phyloP scores from a whole-genome alignment of 1,284 basidiomycete species.

The Sporisorium scitamineum region DNA sequence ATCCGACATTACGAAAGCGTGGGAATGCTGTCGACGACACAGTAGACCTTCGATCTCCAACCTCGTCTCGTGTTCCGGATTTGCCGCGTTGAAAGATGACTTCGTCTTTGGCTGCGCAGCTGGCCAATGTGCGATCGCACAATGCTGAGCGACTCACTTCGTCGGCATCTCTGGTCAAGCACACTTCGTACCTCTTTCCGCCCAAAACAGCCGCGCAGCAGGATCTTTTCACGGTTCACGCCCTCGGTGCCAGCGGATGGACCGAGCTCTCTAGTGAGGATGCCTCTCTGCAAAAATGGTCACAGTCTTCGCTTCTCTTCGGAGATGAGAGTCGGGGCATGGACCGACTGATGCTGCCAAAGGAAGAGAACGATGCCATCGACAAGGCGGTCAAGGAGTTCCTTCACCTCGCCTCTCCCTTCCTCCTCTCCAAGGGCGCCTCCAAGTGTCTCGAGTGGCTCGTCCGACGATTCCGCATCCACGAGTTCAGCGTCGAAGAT shows the following conservation, averaged over 20 bases:
- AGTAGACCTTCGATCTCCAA: neutral
- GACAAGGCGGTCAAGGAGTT: conserved; percentile 77
- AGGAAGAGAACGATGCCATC: conserved; percentile 77
- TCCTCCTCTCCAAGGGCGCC: conserved; percentile 83
- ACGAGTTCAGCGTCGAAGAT: conserved; percentile 91
- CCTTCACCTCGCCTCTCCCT: conserved; percentile 80
- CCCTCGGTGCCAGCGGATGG: conserved; percentile 84
- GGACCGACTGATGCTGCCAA: conserved; percentile 84
- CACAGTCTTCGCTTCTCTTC: conserved; percentile 79
- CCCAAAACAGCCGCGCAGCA: conserved; percentile 63
- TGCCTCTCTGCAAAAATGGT: conserved; percentile 48
- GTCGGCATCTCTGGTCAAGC: conserved; percentile 74
- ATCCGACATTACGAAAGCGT: conserved; percentile 1
- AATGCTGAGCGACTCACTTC: conserved; percentile 82
- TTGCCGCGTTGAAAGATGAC: conserved; percentile 72
- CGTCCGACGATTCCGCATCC: conserved; percentile 89
- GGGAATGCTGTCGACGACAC: conserved; percentile 18
- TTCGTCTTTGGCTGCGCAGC: conserved; percentile 84
- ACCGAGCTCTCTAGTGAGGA: conserved; percentile 73
- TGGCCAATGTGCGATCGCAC: conserved; percentile 82
- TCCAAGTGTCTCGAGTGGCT: conserved; percentile 96
- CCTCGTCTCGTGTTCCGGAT: neutral
- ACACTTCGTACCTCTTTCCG: conserved; percentile 82
- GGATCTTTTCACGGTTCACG: conserved; percentile 82
- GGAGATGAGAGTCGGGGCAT: conserved; percentile 80